Conservation (phyloP, 2,329 filamentous ascomycete genomes). For the Epicoccum sorghinum region DNA sequence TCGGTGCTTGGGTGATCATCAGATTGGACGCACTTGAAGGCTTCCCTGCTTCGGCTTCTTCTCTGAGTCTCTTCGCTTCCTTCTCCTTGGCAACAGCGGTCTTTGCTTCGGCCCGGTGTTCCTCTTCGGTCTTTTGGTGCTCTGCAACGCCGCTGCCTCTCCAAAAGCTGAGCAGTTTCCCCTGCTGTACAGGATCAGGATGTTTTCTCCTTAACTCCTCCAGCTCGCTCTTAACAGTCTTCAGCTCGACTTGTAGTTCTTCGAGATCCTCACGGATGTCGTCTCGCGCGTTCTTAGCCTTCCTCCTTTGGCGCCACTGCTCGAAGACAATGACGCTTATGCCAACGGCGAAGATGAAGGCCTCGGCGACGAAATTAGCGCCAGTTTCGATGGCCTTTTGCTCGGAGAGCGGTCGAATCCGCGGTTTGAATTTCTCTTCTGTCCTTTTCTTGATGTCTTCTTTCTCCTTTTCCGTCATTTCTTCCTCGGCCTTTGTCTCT, state of each 20-base stretch:
- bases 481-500: constrained; percentile 63
- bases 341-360: constrained; percentile 70
- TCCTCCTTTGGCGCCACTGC: constrained; percentile 64
- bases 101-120: constrained; percentile 14
- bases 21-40: not conserved
- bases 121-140: constrained; percentile 26
- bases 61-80: constrained; percentile 16
- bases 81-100: constrained; percentile 10
- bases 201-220: constrained; percentile 48
- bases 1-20: not conserved
- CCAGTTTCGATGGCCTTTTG: constrained; percentile 72
- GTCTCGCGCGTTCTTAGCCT: constrained; percentile 64
- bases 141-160: constrained; percentile 31
- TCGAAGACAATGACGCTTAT: constrained; percentile 68
- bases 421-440: constrained; percentile 52
- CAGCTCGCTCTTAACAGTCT: constrained; percentile 47
- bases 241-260: constrained; percentile 59
- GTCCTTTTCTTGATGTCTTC: constrained; percentile 54
- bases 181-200: constrained; percentile 31
- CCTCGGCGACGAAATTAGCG: constrained; percentile 71
- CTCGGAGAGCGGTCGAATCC: constrained; percentile 69
- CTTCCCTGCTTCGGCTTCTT: constrained; percentile 6
- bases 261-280: constrained; percentile 65
- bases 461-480: constrained; percentile 54
- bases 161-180: constrained; percentile 39